Evolutionary conservation across 768 basidiomycete species (phyloP), one percentile per base, ranked within the genome.

Genomic region (Amanita phalloides): DNA sequence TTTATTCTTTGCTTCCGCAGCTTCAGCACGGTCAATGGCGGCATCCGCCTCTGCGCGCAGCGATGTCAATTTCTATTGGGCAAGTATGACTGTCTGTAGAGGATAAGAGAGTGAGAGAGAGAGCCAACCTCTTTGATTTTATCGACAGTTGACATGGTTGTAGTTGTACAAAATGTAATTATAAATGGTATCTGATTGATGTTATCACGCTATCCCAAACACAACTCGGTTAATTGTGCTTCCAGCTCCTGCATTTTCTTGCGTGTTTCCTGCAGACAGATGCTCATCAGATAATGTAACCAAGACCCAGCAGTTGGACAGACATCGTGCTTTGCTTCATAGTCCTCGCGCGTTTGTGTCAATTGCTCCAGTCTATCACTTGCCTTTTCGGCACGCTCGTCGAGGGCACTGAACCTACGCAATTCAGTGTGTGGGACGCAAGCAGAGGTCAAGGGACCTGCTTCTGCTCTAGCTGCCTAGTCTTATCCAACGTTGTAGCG

Each of bases 11-110:
- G 71, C 72, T 66, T 98, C 95, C 9, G 92, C 90, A 10, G 68
- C 75, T 61, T 99, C 96, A 30, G 95, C 96, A 51, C 96, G 89
- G 23, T 68, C 64, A 51, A 86, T 69, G 38, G 91, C 86, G 47
- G 61, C 62, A 66, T 99, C 96, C 49, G 90, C 92, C 73, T 98
- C 94, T 35, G 65, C 63, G 56, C 92, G 90, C 59, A 97, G 81
- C 41, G 70, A 56, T 62, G 67, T 76, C 71, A 97, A 72, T 84
- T 82, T 88, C 88, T 90, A 56, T 3, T 21, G 39, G 14, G 41
- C 47, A 30, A 49, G 37, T 3, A 28, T 11, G 10, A 25, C 8
- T 32, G 46, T 39, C 45, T 47, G 49, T 44, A 55, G 37, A 37
- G 28, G 25, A 54, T 9, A 30, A 49, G 32, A 44, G 45, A 25